Percentiles rank a stretch among this genome's conserved stretches.
Evolutionary conservation across 768 basidiomycete species (phyloP).

Genomic region (Suillus alpinus): DNA sequence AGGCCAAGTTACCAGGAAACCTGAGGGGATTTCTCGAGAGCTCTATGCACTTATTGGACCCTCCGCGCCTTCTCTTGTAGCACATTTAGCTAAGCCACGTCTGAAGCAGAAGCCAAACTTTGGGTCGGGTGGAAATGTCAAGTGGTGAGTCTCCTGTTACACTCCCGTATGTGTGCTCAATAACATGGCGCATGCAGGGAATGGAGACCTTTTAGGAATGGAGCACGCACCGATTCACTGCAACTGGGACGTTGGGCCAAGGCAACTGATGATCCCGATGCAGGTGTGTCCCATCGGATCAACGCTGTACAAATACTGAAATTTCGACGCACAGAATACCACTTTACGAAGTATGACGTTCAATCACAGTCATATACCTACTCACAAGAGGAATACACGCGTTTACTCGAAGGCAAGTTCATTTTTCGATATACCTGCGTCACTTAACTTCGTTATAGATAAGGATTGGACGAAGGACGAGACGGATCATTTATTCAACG

Average conservation of each 20-base stretch:
- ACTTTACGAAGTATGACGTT: constrained; percentile 81
- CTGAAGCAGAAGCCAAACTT: constrained; percentile 86
- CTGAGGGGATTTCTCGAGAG: constrained; percentile 90
- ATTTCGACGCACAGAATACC: constrained; percentile 52
- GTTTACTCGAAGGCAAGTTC: constrained; percentile 66
- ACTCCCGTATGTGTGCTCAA: not conserved
- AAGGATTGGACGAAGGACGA: constrained; percentile 89
- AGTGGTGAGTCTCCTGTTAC: constrained; percentile 53
- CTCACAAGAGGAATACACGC: constrained; percentile 83
- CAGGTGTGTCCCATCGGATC: constrained; percentile 41
- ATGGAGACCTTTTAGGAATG: constrained; percentile 69
- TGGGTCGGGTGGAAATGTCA: constrained; percentile 57
- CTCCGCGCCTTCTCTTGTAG: constrained; percentile 80
- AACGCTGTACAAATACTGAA: not conserved
- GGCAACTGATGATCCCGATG: constrained; percentile 47
- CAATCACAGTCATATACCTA: constrained; percentile 65
- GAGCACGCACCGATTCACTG: constrained; percentile 64
- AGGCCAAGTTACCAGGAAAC: constrained; percentile 51
- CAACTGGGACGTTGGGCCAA: constrained; percentile 84
- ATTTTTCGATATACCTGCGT: not conserved
- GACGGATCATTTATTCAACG: constrained; percentile 85
- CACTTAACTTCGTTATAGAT: constrained; percentile 40
- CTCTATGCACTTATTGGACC: constrained; percentile 95
- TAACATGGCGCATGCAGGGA: constrained; percentile 52
- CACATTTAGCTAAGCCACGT: constrained; percentile 76